A percentile compares a stretch with the other conserved stretches of the same genome.
Evolutionary conservation across 192 early-diverging fungal species (phyloP).

Genomic region (Coemansia aciculifera): DNA sequence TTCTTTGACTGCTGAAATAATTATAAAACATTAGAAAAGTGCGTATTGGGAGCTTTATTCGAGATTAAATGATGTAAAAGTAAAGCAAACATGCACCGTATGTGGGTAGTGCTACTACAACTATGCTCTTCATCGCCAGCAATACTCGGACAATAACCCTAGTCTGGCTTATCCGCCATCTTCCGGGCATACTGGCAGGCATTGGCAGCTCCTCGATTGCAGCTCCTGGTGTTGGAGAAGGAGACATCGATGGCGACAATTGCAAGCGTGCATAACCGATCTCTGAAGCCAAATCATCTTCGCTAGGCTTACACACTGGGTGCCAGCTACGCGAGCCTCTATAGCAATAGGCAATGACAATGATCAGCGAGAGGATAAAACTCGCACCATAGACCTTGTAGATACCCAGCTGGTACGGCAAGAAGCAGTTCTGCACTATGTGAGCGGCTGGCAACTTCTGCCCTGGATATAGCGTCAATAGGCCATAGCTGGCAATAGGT

Average conservation of each 20-base stretch:
- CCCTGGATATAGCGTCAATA: slow-evolving; percentile 51
- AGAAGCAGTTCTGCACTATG: slow-evolving; percentile 61
- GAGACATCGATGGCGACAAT: background rate
- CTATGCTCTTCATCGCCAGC: slow-evolving; percentile 12
- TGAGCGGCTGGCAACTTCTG: background rate
- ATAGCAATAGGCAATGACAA: slow-evolving; percentile 14
- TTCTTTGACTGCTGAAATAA: too few relatives aligned
- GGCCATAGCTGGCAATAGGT: slow-evolving; percentile 57
- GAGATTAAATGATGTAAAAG: slow-evolving; percentile 12
- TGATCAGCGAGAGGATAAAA: slow-evolving; percentile 17
- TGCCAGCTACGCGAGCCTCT: slow-evolving; percentile 2
- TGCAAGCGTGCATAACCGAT: background rate
- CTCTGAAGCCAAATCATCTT: background rate
- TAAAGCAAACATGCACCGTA: slow-evolving; percentile 15
- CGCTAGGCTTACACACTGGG: background rate
- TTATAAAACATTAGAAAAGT: too few relatives aligned
- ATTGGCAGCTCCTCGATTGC: background rate
- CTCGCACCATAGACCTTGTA: slow-evolving; percentile 43
- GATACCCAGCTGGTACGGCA: slow-evolving; percentile 69
- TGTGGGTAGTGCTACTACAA: slow-evolving; percentile 14
- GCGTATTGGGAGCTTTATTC: too few relatives aligned
- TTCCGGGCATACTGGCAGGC: background rate
- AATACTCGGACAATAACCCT: background rate
- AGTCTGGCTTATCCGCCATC: too few relatives aligned
- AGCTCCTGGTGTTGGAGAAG: background rate